These are phyloP conservation scores for Bocquillonia castaneifolia DNA, from an alignment of 441 rosid species.

Conservation along the genomic window DNA sequence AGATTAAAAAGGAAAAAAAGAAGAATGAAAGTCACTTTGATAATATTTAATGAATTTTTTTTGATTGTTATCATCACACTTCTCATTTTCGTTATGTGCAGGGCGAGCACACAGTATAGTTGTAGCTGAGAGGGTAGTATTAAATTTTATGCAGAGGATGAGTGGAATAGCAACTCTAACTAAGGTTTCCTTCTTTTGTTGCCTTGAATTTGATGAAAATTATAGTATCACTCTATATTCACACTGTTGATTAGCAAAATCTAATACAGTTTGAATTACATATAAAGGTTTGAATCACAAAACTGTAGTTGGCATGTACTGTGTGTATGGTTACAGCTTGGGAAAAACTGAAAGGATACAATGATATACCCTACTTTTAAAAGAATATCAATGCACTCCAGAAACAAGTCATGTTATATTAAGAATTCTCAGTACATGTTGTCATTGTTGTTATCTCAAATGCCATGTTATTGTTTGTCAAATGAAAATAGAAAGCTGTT, in stretches of 20 bases:
- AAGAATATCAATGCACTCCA: neutral
- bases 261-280: neutral
- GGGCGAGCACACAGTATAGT: constrained; percentile 80
- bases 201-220: constrained; percentile 11
- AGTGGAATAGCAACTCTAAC: constrained; percentile 96
- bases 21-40: neutral
- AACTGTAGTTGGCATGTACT: neutral
- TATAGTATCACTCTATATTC: neutral
- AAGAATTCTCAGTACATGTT: neutral
- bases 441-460: neutral
- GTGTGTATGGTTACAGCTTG: neutral
- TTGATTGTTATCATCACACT: neutral
- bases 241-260: constrained; percentile 11
- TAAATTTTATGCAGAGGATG: constrained; percentile 97
- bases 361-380: neutral
- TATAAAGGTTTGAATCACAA: neutral
- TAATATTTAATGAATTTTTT: neutral
- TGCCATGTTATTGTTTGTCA: neutral
- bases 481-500: neutral
- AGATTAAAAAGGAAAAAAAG: constrained; percentile 1
- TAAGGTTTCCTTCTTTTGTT: constrained; percentile 41
- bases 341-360: constrained; percentile 3
- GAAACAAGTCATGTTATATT: neutral
- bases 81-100: constrained; percentile 19
- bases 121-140: constrained; percentile 83